These are phyloP conservation scores for Kentomonas sorsogonicus DNA, from an alignment of 208 protist genomes.

Conservation along the genomic window DNA sequence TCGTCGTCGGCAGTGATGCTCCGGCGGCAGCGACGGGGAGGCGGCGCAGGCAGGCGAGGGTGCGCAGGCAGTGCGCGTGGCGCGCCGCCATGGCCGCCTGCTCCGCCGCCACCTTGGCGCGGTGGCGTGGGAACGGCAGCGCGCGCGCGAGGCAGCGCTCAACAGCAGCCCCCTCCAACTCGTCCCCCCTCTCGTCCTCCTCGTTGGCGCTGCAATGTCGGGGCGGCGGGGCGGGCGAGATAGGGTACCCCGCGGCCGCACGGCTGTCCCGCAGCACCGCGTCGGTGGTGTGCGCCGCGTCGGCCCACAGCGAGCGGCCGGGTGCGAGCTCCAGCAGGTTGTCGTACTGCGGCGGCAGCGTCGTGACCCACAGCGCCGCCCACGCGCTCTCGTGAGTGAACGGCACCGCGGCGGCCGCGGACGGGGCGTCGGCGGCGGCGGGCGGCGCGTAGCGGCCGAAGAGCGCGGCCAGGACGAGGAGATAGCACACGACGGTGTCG, in stretches of 20 bases:
- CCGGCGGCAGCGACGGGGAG: conserved; percentile 14
- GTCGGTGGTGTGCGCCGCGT: not conserved
- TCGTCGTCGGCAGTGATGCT: not conserved
- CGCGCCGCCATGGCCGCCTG: conserved; percentile 31
- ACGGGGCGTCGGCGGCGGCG: not conserved
- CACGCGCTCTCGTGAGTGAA: conserved; percentile 57
- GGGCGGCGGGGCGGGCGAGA: not conserved
- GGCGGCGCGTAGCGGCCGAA: conserved; percentile 25
- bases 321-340: conserved; percentile 73
- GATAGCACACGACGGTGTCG: conserved; percentile 68
- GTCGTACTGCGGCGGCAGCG: conserved; percentile 64
- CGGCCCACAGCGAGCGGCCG: not conserved
- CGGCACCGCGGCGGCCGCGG: conserved; percentile 10
- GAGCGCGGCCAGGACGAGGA: conserved; percentile 50
- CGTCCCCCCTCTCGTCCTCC: not conserved
- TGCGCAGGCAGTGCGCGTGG: conserved; percentile 29
- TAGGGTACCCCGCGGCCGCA: no score
- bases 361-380: conserved; percentile 66
- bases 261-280: not conserved
- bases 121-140: conserved; percentile 40
- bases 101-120: conserved; percentile 29
- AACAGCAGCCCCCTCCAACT: not conserved
- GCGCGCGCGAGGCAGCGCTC: not conserved
- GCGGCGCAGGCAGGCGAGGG: conserved; percentile 24
- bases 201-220: not conserved